Evolutionary conservation across 2,329 filamentous ascomycete species (phyloP).

Genomic region (Magnaporthiopsis rhizophila): DNA sequence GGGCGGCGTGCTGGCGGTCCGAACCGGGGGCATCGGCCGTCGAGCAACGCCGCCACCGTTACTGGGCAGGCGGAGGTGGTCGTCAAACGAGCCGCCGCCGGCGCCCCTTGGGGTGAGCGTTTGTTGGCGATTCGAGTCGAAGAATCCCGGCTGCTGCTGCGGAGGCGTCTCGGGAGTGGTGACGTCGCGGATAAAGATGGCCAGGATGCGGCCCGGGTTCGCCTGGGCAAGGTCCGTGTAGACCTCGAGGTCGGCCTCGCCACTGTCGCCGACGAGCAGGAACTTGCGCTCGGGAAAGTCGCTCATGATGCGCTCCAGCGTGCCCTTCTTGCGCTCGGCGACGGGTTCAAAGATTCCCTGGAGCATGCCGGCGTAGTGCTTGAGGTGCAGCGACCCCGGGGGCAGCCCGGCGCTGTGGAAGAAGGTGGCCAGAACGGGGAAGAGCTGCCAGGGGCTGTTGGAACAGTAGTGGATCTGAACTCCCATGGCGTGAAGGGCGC

Average conservation of each 20-base stretch:
- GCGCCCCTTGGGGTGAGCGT: no score
- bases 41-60: conserved; percentile 13
- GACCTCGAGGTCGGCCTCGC: conserved; percentile 92
- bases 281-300: conserved; percentile 91
- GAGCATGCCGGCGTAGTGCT: conserved; percentile 94
- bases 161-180: conserved; percentile 63
- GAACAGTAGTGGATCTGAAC: conserved; percentile 95
- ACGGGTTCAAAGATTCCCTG: conserved; percentile 98
- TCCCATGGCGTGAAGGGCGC: conserved; percentile 64
- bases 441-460: conserved; percentile 98
- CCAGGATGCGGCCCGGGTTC: conserved; percentile 75
- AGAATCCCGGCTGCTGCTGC: conserved; percentile 53
- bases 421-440: conserved; percentile 77
- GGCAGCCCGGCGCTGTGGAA: conserved; percentile 76
- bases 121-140: conserved; percentile 47
- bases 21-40: conserved; percentile 27
- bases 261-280: conserved; percentile 87
- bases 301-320: conserved; percentile 72
- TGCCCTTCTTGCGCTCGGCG: conserved; percentile 85
- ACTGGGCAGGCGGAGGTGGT: conserved; percentile 10
- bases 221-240: conserved; percentile 88
- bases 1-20: conserved; percentile 16
- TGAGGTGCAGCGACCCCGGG: conserved; percentile 84
- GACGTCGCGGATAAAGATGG: conserved; percentile 90
- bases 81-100: background rate